Conservation (phyloP, 2,329 filamentous ascomycete species). For the Fusarium chuoi region DNA sequence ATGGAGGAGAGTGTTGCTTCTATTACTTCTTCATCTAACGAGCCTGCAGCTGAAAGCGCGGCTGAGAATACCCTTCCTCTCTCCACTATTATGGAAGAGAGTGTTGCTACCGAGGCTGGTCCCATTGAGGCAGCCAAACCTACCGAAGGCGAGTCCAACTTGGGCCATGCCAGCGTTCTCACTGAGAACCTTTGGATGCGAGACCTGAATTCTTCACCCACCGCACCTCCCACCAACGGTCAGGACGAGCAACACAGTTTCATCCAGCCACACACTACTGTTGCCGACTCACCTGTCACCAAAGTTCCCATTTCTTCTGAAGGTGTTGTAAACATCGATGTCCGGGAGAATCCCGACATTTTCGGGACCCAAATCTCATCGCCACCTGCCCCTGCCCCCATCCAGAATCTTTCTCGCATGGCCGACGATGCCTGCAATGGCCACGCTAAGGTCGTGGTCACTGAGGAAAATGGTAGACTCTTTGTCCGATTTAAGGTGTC, state of each 20-base stretch:
- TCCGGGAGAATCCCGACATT: conserved; percentile 51
- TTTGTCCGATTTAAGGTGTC: conserved; percentile 54
- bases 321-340: conserved; percentile 48
- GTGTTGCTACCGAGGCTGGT: background rate
- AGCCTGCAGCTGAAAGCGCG: background rate
- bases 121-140: background rate
- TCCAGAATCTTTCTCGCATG: conserved; percentile 44
- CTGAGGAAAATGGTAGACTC: conserved; percentile 45
- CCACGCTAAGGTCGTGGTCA: conserved; percentile 47
- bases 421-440: conserved; percentile 42
- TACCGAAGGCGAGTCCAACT: background rate
- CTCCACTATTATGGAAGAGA: background rate
- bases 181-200: background rate
- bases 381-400: conserved; percentile 24
- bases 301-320: conserved; percentile 10
- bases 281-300: background rate
- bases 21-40: background rate
- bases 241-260: background rate
- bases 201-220: background rate
- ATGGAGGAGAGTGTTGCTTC: background rate
- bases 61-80: background rate
- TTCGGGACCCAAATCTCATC: conserved; percentile 42
- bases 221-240: background rate
- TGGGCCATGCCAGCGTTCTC: background rate
- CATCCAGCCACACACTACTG: background rate